Conservation (phyloP, 1,139 yeast genomes). For the Kurtzmaniella quercitrusa region DNA sequence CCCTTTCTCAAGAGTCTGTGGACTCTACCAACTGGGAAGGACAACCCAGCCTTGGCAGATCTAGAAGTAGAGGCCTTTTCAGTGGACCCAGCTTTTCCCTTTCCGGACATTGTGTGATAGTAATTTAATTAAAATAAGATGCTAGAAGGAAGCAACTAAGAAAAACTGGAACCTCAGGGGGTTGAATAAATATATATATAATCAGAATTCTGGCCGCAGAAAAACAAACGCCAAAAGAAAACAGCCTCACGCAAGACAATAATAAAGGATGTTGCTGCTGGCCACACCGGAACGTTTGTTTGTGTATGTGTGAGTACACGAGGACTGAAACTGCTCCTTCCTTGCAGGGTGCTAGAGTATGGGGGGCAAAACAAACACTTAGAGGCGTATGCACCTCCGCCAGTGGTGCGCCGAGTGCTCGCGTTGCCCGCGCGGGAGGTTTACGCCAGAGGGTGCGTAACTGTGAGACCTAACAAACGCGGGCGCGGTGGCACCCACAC, state of each 20-base stretch:
- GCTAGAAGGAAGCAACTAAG: background rate
- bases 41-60: constrained; percentile 52
- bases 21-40: constrained; percentile 55
- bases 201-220: background rate
- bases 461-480: constrained; percentile 1
- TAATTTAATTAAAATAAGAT: constrained; percentile 11
- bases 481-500: constrained; percentile 2
- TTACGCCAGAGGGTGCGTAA: constrained; percentile 3
- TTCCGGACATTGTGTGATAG: constrained; percentile 41
- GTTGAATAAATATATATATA: background rate
- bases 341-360: background rate
- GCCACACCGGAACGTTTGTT: no score
- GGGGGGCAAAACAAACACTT: background rate
- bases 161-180: background rate
- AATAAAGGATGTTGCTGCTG: no score
- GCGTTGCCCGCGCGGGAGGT: background rate
- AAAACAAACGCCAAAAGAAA: background rate
- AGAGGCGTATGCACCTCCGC: background rate
- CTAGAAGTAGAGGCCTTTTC: constrained; percentile 52
- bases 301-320: background rate
- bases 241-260: no score
- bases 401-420: background rate
- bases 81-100: constrained; percentile 50
- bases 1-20: constrained; percentile 54
- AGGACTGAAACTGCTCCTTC: background rate